Evolutionary conservation across 2,329 filamentous ascomycete genomes (phyloP).

Genomic region (Xylariaceae sp.): DNA sequence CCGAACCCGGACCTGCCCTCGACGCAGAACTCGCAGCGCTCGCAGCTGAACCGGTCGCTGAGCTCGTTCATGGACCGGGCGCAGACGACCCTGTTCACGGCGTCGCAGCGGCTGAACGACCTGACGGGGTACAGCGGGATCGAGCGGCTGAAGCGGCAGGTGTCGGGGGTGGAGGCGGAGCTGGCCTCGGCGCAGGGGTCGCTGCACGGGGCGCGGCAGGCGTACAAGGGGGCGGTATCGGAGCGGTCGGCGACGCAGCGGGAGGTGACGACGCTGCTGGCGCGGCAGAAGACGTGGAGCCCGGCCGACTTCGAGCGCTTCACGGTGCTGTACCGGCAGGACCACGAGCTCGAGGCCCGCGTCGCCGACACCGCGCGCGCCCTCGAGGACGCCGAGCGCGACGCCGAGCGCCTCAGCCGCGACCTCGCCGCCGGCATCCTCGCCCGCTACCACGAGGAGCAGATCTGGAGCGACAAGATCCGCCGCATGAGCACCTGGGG

Average conservation of each 20-base stretch:
- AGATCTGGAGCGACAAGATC: conserved; percentile 99
- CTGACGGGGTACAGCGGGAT: conserved; percentile 94
- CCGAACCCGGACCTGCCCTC: conserved; percentile 46
- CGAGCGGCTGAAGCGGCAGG: conserved; percentile 79
- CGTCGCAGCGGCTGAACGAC: conserved; percentile 87
- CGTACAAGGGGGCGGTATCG: conserved; percentile 82
- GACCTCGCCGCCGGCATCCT: conserved; percentile 82
- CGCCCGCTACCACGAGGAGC: conserved; percentile 95
- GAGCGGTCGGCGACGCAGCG: conserved; percentile 87
- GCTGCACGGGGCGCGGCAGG: conserved; percentile 72
- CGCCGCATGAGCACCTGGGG: conserved; percentile 96
- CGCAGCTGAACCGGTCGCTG: conserved; percentile 53
- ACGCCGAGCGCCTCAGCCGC: conserved; percentile 75
- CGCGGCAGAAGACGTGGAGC: conserved; percentile 91
- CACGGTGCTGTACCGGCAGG: conserved; percentile 85
- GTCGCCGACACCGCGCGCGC: conserved; percentile 73
- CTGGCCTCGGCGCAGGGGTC: conserved; percentile 62
- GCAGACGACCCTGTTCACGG: conserved; percentile 81
- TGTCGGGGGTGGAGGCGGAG: conserved; percentile 65
- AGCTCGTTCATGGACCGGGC: conserved; percentile 83
- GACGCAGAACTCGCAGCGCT: conserved; percentile 48
- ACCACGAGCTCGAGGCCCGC: conserved; percentile 89
- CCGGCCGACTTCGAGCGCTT: conserved; percentile 89
- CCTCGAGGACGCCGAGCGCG: conserved; percentile 74
- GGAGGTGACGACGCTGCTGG: conserved; percentile 91